phyloP scores from a whole-genome alignment of 1,139 yeast genomes.

The Geotrichum aggregatum region DNA sequence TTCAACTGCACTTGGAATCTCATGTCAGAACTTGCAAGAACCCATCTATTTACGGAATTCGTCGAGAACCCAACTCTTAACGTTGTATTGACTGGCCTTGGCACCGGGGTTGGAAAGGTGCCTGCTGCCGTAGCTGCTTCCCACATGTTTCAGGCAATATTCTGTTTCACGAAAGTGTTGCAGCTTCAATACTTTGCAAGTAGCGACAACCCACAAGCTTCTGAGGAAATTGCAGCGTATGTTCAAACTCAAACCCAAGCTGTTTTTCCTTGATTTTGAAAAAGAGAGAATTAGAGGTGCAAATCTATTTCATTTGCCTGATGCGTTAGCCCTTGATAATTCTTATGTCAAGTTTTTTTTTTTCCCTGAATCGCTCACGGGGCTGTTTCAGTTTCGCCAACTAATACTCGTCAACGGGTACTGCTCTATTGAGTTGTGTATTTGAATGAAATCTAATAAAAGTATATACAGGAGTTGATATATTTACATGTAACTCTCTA shows the following conservation, averaged over 20 bases:
- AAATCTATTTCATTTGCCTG: too few species aligned
- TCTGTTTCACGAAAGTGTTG: neutral
- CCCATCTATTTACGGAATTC: slow-evolving; percentile 26
- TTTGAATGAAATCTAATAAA: neutral
- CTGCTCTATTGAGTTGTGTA: neutral
- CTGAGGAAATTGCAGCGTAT: neutral
- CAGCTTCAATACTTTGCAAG: neutral
- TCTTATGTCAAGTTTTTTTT: too few species aligned
- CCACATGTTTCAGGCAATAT: slow-evolving; percentile 18
- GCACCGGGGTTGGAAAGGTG: slow-evolving; percentile 50
- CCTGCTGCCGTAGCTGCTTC: slow-evolving; percentile 31
- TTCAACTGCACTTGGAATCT: slow-evolving; percentile 50
- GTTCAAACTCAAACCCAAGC: too few species aligned
- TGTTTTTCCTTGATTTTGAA: neutral
- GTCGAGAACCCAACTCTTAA: neutral
- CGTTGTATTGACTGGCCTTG: slow-evolving; percentile 48
- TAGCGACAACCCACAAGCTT: neutral
- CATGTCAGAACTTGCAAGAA: slow-evolving; percentile 30
- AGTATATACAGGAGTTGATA: neutral
- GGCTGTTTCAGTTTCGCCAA: too few species aligned
- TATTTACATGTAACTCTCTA: slow-evolving; percentile 1
- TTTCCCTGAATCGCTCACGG: too few species aligned
- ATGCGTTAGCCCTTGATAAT: too few species aligned
- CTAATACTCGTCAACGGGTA: too few species aligned
- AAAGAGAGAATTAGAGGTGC: too few species aligned